Percentiles rank a stretch among this genome's conserved stretches.
phyloP scores from a whole-genome alignment of 2,329 filamentous ascomycete genomes.

The Aspergillus intermedius region DNA sequence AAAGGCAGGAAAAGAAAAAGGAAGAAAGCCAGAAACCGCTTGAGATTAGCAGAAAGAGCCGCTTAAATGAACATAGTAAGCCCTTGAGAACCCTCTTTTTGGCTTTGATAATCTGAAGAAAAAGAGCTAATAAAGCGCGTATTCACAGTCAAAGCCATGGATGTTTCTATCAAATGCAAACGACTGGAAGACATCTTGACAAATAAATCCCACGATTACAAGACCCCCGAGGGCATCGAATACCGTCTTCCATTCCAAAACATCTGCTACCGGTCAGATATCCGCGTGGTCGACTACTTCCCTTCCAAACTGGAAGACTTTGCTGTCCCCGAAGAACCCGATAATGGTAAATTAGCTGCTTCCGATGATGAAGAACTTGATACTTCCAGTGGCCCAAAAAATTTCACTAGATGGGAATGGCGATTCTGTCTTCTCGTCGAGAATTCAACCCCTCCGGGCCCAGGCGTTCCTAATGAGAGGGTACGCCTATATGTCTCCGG shows the following conservation, averaged over 20 bases:
- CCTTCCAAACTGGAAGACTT: constrained; percentile 68
- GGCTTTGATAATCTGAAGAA: not conserved
- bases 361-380: constrained; percentile 24
- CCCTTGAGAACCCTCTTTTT: not conserved
- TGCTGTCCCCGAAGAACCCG: constrained; percentile 44
- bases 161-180: constrained; percentile 36
- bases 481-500: constrained; percentile 66
- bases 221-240: constrained; percentile 38
- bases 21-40: constrained; percentile 26
- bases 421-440: constrained; percentile 73
- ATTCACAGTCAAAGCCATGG: constrained; percentile 42
- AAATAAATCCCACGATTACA: constrained; percentile 40
- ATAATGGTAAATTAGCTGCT: constrained; percentile 47
- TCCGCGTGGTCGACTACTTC: constrained; percentile 76
- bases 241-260: constrained; percentile 65
- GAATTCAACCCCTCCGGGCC: constrained; percentile 47
- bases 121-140: constrained; percentile 4
- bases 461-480: constrained; percentile 37
- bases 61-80: constrained; percentile 40
- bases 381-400: constrained; percentile 22
- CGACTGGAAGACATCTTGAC: constrained; percentile 46
- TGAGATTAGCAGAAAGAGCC: constrained; percentile 19
- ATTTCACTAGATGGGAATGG: constrained; percentile 64
- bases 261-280: constrained; percentile 59
- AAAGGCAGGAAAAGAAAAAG: constrained; percentile 17